Evolutionary conservation across 306 rosid species (phyloP), one percentile per base, ranked within the genome.

Genomic region (Fagus crenata): DNA sequence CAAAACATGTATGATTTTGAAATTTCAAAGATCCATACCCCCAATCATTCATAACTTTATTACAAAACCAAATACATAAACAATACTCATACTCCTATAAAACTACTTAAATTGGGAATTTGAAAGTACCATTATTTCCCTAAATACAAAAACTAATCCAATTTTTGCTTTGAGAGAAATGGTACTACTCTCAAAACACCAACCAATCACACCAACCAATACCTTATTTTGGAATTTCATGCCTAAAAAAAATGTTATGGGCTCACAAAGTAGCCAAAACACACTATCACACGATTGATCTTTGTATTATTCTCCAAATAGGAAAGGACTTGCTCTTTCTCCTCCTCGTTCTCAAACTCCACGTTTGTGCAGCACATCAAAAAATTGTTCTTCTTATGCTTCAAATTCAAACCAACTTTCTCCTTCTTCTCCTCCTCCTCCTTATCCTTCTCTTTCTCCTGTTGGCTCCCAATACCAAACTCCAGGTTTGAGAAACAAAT

Each of bases 401-500:
- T 75, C 13, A 43, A 39, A 31, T 74, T 60, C 22, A 49, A 65
- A 33, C 31, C 46, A 72, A 18, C 49, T 18, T 73, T 54, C 15
- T 61, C 14, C 43, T 72, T 5, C 37, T 15, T 18, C 56, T 35
- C 73, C 28, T 22, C 28, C 28, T 22, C 28, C 28, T 22, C 28
- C 28, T 22, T 22, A 22, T 22, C 28, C 39, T 39, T 53, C 18
- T 74, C 55, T 1, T 75, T 32, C 28, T 79, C 73, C 7, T 69
- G 41, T 9, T 40, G 17, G 6, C 8, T 49, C 59, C 64, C n/a
- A 12, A 49, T 39, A 22, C 58, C 39, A 6, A 84, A 11, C 49
- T 2, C 76, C 55, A 80, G 39, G 22, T 65, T 53, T 22, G 84
- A 80, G 79, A 46, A 82, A 15, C 83, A 86, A 56, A 86, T 14